Evolutionary conservation across 2,329 filamentous ascomycete species (phyloP).

Genomic region (Coniochaeta prunicola): DNA sequence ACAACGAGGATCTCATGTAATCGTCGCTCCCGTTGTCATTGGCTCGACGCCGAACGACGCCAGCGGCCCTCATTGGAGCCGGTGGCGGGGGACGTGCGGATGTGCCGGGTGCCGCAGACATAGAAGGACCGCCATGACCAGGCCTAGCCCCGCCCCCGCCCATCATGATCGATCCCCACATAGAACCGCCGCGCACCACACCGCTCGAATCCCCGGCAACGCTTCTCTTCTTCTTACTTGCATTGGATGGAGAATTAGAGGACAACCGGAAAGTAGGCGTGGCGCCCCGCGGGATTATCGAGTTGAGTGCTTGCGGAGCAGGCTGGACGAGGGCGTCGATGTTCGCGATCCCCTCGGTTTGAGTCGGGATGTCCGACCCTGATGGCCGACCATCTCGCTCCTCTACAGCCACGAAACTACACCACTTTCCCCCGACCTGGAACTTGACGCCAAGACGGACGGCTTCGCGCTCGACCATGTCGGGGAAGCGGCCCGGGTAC

Average conservation of each 20-base stretch:
- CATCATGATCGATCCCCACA: too few relatives aligned
- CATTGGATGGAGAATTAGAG: too few relatives aligned
- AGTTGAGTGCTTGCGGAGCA: neutral
- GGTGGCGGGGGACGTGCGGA: neutral
- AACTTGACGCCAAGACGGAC: constrained; percentile 58
- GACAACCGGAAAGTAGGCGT: too few relatives aligned
- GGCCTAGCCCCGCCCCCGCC: neutral
- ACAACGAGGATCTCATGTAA: neutral
- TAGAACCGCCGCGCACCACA: too few relatives aligned
- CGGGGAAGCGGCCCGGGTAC: constrained; percentile 42
- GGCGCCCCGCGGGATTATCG: too few relatives aligned
- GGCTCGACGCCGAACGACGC: neutral
- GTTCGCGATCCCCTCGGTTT: neutral
- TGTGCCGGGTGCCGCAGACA: neutral
- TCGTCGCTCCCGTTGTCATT: neutral
- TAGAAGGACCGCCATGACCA: neutral
- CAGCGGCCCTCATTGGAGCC: neutral
- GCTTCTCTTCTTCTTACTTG: too few relatives aligned
- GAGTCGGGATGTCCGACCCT: neutral
- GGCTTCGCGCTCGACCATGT: constrained; percentile 58
- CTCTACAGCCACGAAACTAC: constrained; percentile 64
- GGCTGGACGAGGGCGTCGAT: neutral
- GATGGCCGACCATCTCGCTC: constrained; percentile 11
- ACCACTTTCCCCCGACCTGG: constrained; percentile 63
- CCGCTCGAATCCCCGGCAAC: too few relatives aligned